Evolutionary conservation across 2,329 filamentous ascomycete species (phyloP), one percentile per base, ranked within the genome.

Genomic region (Colletotrichum sp.): DNA sequence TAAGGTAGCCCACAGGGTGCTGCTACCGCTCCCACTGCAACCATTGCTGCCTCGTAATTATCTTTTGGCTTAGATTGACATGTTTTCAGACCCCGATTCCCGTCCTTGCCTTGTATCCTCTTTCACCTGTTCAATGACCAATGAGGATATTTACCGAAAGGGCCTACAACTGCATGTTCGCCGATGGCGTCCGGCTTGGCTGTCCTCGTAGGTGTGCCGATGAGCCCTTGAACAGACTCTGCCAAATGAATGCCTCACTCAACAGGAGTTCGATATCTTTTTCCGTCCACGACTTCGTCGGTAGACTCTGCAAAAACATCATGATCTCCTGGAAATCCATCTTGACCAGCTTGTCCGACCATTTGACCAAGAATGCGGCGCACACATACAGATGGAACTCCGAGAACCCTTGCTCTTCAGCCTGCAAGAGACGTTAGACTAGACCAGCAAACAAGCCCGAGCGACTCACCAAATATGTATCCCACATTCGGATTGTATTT

Each of bases 291-390:
- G 94, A 91, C 80, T 94, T 94, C 8, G 98, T 99, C 5, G 98
- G 97, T 73, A 99, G 88, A 60, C 95, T 95, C 86, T 99, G 97
- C 71, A 99, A 88, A 83, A 99, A 99, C 96, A 99, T 99, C 96
- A 99, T 98, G 76, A 98, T 94, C 85, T 98, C 96, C 87, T 99
- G 91, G 79, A 99, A 99, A 84, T 99, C 97, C 96, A 99, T 99
- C 84, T 96, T 97, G 77, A 96, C 91, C 62, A 99, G 90, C 83
- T 98, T 95, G 79, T 97, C 94, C 8, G 96, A 98, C 98, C 98
- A 99, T 85, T 99, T 99, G 69, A 99, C 97, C 30, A 99, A 89
- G 83, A 99, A 99, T 7, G 97, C 97, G 28, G 97, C 97, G 84
- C 98, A 99, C 52, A 99, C 97, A 83, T 99, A 99, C 75, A 99